Conservation (phyloP, 2,329 filamentous ascomycete genomes). For the Arachnopeziza araneosa region DNA sequence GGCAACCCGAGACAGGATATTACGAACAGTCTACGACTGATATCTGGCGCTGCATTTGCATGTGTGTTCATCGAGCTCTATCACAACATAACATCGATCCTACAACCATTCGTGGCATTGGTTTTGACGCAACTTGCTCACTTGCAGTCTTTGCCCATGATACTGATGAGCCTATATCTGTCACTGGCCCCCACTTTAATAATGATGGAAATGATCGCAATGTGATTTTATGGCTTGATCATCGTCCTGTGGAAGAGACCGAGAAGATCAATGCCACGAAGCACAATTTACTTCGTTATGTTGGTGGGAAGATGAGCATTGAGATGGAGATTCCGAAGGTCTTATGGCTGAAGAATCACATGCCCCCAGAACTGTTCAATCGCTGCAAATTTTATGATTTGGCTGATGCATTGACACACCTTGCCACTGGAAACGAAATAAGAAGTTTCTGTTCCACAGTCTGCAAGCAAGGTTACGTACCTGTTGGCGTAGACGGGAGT, state of each 20-base stretch:
- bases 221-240: slow-evolving; percentile 95
- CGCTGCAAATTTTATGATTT: slow-evolving; percentile 97
- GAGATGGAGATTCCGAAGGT: slow-evolving; percentile 99
- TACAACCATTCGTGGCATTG: slow-evolving; percentile 76
- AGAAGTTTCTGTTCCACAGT: slow-evolving; percentile 93
- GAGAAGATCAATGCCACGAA: slow-evolving; percentile 87
- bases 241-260: slow-evolving; percentile 85
- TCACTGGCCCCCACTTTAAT: slow-evolving; percentile 82
- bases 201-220: slow-evolving; percentile 81
- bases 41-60: slow-evolving; percentile 94
- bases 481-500: slow-evolving; percentile 93
- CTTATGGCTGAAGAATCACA: slow-evolving; percentile 96
- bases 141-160: slow-evolving; percentile 85
- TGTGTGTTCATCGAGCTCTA: slow-evolving; percentile 77
- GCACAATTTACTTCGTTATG: slow-evolving; percentile 91
- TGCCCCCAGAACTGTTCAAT: slow-evolving; percentile 85
- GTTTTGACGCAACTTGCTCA: slow-evolving; percentile 98
- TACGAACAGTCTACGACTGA: slow-evolving; percentile 97
- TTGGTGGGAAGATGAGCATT: slow-evolving; percentile 96
- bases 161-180: slow-evolving; percentile 84
- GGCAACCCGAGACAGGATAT: slow-evolving; percentile 70
- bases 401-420: slow-evolving; percentile 84
- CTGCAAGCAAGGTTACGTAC: slow-evolving; percentile 95
- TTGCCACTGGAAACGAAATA: slow-evolving; percentile 88
- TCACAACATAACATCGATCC: slow-evolving; percentile 75